These are phyloP conservation scores for Neoboletus subvelutipes DNA, from an alignment of 768 basidiomycete genomes.

Conservation along the genomic window DNA sequence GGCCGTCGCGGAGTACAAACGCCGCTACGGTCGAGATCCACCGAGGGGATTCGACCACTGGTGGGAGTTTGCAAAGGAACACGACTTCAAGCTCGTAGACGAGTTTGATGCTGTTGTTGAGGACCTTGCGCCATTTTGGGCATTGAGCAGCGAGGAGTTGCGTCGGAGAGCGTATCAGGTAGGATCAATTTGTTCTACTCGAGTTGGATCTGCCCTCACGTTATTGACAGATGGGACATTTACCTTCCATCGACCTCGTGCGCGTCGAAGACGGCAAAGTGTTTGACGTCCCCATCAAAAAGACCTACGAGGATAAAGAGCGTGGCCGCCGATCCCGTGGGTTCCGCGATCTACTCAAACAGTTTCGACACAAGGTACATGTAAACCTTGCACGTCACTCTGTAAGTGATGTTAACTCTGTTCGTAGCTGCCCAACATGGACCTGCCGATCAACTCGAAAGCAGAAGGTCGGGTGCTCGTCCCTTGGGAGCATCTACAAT, in stretches of 20 bases:
- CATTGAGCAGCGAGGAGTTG: slow-evolving; percentile 68
- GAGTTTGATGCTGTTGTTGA: slow-evolving; percentile 81
- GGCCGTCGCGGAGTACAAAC: slow-evolving; percentile 80
- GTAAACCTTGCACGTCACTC: slow-evolving; percentile 13
- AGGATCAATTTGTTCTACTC: not conserved
- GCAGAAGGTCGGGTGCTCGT: slow-evolving; percentile 93
- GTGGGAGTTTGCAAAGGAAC: slow-evolving; percentile 76
- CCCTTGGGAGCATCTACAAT: slow-evolving; percentile 83
- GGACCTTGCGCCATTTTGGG: slow-evolving; percentile 87
- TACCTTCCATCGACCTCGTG: slow-evolving; percentile 88
- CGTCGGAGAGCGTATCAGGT: slow-evolving; percentile 63
- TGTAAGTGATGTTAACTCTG: not conserved
- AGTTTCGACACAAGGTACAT: slow-evolving; percentile 62
- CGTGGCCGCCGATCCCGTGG: slow-evolving; percentile 77
- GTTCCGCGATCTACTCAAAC: slow-evolving; percentile 71
- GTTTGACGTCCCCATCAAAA: slow-evolving; percentile 55
- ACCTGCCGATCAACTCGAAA: slow-evolving; percentile 90
- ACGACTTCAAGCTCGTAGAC: slow-evolving; percentile 78
- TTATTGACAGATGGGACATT: slow-evolving; percentile 56
- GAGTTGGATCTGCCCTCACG: not conserved
- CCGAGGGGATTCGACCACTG: slow-evolving; percentile 91
- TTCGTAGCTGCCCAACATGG: slow-evolving; percentile 83
- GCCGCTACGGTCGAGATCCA: slow-evolving; percentile 74
- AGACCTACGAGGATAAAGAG: slow-evolving; percentile 58
- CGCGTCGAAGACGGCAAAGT: slow-evolving; percentile 66